Evolutionary conservation across 23 red algal genomes (phyloP).

Genomic region (Cyanidioschyzon merolae): DNA sequence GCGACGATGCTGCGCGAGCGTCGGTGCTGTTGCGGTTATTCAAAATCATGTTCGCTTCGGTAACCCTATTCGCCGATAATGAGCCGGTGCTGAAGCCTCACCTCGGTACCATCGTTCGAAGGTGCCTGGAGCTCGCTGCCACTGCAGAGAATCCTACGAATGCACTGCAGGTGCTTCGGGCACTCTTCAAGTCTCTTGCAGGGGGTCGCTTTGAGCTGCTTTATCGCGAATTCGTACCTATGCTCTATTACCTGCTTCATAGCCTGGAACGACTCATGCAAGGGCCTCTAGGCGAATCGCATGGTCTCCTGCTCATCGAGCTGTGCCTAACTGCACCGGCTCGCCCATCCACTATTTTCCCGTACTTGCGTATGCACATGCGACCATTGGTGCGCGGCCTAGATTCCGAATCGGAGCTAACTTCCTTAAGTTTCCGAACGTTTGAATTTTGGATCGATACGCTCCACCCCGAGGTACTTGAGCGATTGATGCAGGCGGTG

Average conservation of each 20-base stretch:
- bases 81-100: constrained; percentile 72
- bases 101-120: constrained; percentile 54
- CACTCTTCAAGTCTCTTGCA: constrained; percentile 75
- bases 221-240: constrained; percentile 68
- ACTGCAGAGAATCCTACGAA: constrained; percentile 32
- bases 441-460: constrained; percentile 98
- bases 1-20: constrained; percentile 11
- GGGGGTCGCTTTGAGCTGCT: constrained; percentile 73
- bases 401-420: constrained; percentile 35
- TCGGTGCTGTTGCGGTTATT: constrained; percentile 55
- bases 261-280: constrained; percentile 40
- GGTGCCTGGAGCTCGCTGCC: constrained; percentile 41
- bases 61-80: constrained; percentile 71
- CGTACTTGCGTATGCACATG: constrained; percentile 58
- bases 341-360: constrained; percentile 80
- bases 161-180: constrained; percentile 69
- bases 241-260: constrained; percentile 43
- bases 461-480: constrained; percentile 81
- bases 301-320: constrained; percentile 68
- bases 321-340: constrained; percentile 82
- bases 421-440: constrained; percentile 45
- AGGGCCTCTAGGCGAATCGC: constrained; percentile 30
- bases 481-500: constrained; percentile 42
- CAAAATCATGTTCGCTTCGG: constrained; percentile 86
- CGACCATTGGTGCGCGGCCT: constrained; percentile 59